Evolutionary conservation across 495 filamentous ascomycete genomes (phyloP), one percentile per base, ranked within the genome.

Genomic region (Xylaria scruposa): DNA sequence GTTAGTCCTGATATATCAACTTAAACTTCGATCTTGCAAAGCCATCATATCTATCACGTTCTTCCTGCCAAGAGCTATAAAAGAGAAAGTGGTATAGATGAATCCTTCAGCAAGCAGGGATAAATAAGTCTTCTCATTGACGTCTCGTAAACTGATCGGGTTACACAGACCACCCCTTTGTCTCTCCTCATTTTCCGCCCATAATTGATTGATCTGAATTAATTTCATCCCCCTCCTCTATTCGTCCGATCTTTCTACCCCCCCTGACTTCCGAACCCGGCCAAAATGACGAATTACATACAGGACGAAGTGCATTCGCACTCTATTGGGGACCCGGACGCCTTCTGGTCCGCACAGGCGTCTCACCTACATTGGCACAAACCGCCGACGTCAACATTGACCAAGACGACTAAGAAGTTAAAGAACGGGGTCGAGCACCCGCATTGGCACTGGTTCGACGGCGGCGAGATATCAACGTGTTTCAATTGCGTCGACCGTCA

Each of bases 401-500:
- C 75, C 8, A 77, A 76, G 42, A 81, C 80, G 0, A 83, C 80
- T 36, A 86, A 84, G 73, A 77, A 74, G 7, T 78, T 89, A 17
- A 71, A 73, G 38, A 80, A 70, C 46, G 84, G 83, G 40, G 70
- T 71, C 7, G 68, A 78, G 9, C 85, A 87, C 70, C 81, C 81
- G 33, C 85, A 91, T 76, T 97, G 94, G 92, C 88, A 88, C 40
- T 98, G 94, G 95, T 98, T 97, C 74, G 90, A 93, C 0, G 93
- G 89, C 68, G 95, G 95, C 59, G 90, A 95, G 82, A 92, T 98
- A 76, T 97, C 93, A 33, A 97, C 94, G 0, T 91, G 90, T 64
- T 97, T 92, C 81, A 98, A 98, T 78, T 96, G 94, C 75, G 83
- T 98, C 38, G 95, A 97, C 78, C 87, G 95, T 24, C 95, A 97